Conservation (phyloP, 73 alveolate species). For the Paramecium biaurelia region DNA sequence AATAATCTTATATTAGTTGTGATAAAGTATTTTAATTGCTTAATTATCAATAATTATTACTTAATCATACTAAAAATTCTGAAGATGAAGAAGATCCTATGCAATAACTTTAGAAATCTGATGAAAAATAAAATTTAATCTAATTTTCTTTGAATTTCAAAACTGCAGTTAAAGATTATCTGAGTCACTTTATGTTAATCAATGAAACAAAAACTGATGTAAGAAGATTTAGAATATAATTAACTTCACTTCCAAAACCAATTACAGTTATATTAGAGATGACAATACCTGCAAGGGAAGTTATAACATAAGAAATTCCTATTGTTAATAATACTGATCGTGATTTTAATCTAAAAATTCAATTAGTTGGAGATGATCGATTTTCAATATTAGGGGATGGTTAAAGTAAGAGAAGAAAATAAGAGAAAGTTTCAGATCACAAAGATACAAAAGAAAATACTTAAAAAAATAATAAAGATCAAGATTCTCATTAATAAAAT, state of each 20-base stretch:
- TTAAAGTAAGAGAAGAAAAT: not conserved
- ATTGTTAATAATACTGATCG: conserved; percentile 93
- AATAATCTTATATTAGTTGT: not conserved
- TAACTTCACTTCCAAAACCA: conserved; percentile 94
- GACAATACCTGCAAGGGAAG: conserved; percentile 93
- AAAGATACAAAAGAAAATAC: not conserved
- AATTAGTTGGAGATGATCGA: conserved; percentile 11
- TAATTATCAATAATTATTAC: not conserved
- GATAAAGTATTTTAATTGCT: not conserved
- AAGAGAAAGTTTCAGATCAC: not conserved
- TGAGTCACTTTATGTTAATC: conserved; percentile 5
- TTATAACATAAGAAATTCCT: conserved; percentile 93
- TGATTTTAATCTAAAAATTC: conserved; percentile 93
- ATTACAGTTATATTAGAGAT: conserved; percentile 93
- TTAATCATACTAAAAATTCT: not conserved
- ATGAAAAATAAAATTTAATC: conserved; percentile 32
- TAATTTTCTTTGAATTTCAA: conserved; percentile 45
- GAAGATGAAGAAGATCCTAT: conserved; percentile 50
- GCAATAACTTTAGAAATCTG: not conserved
- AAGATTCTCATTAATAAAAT: not conserved
- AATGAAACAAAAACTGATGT: conserved; percentile 85
- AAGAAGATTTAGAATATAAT: conserved; percentile 88
- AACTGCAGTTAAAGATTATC: conserved; percentile 51
- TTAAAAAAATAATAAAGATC: not conserved
- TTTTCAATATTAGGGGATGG: conserved; percentile 1